Evolutionary conservation across 495 filamentous ascomycete species (phyloP).

Genomic region (Daldinia childiae): DNA sequence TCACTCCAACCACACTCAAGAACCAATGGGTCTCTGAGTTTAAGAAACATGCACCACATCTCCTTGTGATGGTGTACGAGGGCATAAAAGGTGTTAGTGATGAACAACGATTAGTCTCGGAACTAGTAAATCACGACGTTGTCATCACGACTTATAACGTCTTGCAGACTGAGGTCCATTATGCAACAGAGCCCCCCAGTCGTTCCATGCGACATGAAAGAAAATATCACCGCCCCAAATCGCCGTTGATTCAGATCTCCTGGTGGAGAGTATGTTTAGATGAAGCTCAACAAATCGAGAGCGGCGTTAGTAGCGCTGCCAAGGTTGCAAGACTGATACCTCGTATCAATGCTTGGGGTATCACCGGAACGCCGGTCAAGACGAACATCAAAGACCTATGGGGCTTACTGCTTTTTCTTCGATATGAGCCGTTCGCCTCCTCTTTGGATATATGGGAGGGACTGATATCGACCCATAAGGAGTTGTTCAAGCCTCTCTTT

Average conservation of each 20-base stretch:
- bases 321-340: conserved; percentile 82
- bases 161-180: conserved; percentile 80
- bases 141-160: conserved; percentile 89
- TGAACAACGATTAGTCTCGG: conserved; percentile 56
- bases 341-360: conserved; percentile 85
- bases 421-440: conserved; percentile 76
- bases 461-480: conserved; percentile 66
- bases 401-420: conserved; percentile 82
- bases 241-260: conserved; percentile 77
- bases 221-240: conserved; percentile 71
- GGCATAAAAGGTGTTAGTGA: conserved; percentile 56
- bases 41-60: conserved; percentile 62
- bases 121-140: conserved; percentile 71
- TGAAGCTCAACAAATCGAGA: conserved; percentile 96
- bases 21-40: conserved; percentile 91
- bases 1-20: conserved; percentile 81
- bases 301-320: conserved; percentile 83
- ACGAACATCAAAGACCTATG: conserved; percentile 76
- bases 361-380: conserved; percentile 90
- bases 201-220: conserved; percentile 73
- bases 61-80: conserved; percentile 55
- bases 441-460: conserved; percentile 71
- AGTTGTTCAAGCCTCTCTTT: conserved; percentile 72
- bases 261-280: conserved; percentile 97
- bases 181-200: conserved; percentile 68